Evolutionary conservation across 306 rosid species (phyloP), one percentile per base, ranked within the genome.

Genomic region (Dalbergia cultrata): DNA sequence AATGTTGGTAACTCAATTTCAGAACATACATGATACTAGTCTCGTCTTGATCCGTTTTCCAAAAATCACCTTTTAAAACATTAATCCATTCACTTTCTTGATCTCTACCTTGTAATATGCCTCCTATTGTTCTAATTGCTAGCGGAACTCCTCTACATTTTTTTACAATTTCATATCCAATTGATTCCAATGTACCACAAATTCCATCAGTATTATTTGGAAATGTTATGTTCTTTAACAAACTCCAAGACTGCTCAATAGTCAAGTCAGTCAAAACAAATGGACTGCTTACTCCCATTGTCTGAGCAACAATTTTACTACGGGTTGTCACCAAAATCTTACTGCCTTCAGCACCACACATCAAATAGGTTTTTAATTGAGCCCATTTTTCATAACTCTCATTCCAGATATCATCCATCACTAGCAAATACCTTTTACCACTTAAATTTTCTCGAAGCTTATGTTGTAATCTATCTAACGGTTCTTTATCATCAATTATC

Each of bases 391-490:
- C 52, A 39, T 5, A 3, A 17, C 16, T 39, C 52, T 8, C 13
- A 19, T n/a, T 39, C n/a, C 52, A 11, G 1, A 66, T 6, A 5
- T 17, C 16, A 11, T 66, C 71, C 52, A 66, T 37, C 4, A 39
- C 71, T 17, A 66, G 5, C 52, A 66, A 66, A 66, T 66, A 56
- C 61, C n/a, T 56, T 17, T 56, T 56, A 17, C 61, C 61, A n/a
- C 8, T 56, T 56, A 56, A 56, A 5, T 6, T n/a, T n/a, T 56
- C 61, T n/a, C 8, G 9, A 56, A 37, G 61, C 61, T 52, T 52
- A 13, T 52, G 5, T 52, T 3, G 57, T 7, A 52, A 14, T 1
- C 0, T 3, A 5, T 52, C 8, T 13, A 14, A 52, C 5, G 19
- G 4, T 52, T 56, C 61, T 56, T 56, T 9, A 2, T 56, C 61